Percentiles rank a stretch among this genome's conserved stretches.
Conservation (phyloP, 257 asterid species). For the Linaria vulgaris region DNA sequence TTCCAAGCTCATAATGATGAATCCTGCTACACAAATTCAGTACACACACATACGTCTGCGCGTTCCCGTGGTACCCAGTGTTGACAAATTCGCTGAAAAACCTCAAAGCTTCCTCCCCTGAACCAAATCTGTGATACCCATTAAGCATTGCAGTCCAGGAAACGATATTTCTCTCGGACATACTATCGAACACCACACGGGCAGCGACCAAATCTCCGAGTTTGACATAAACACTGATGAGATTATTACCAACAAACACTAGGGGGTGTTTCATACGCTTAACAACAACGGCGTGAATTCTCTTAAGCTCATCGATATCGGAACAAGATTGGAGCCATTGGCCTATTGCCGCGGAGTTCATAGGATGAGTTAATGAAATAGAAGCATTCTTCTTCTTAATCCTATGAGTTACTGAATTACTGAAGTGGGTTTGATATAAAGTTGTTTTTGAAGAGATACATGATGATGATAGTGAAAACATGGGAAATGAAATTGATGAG, state of each 20-base stretch:
- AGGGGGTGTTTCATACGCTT: constrained; percentile 36
- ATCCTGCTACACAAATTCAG: constrained; percentile 55
- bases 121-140: constrained; percentile 66
- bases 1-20: constrained; percentile 63
- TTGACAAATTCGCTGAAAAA: constrained; percentile 52
- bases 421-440: too few species aligned
- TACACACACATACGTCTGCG: constrained; percentile 70
- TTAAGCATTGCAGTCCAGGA: constrained; percentile 97
- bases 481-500: too few species aligned
- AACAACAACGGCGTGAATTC: constrained; percentile 45
- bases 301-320: constrained; percentile 38
- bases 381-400: neutral
- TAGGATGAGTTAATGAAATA: constrained; percentile 14
- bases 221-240: constrained; percentile 52
- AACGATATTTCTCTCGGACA: constrained; percentile 68
- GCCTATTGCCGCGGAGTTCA: constrained; percentile 39
- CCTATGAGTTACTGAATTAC: too few species aligned
- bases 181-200: constrained; percentile 67
- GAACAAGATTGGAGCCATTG: constrained; percentile 59
- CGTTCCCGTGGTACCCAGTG: constrained; percentile 51
- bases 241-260: constrained; percentile 54
- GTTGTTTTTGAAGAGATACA: too few species aligned
- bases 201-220: constrained; percentile 58
- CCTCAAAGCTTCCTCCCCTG: constrained; percentile 44
- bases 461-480: too few species aligned